Evolutionary conservation across 139 green algal genomes (phyloP).

Genomic region (Bryopsis sp.): DNA sequence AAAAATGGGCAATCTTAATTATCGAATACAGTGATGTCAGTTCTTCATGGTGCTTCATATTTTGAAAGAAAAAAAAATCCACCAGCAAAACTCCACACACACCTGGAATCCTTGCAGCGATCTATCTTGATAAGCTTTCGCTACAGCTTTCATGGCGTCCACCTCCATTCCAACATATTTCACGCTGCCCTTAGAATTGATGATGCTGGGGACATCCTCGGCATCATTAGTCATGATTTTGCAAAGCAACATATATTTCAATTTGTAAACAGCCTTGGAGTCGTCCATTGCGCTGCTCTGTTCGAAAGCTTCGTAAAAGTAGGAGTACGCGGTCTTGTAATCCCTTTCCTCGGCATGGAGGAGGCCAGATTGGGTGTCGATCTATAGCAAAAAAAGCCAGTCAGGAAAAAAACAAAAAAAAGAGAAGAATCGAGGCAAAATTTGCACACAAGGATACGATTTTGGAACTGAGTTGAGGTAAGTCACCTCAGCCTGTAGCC

Average conservation of each 20-base stretch:
- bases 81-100: not conserved
- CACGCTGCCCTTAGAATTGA: slow-evolving; percentile 83
- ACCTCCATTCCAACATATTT: slow-evolving; percentile 83
- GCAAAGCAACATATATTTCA: slow-evolving; percentile 99
- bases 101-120: slow-evolving; percentile 75
- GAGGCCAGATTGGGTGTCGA: slow-evolving; percentile 84
- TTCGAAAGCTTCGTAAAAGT: slow-evolving; percentile 99
- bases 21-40: too few relatives aligned
- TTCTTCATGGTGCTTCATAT: not conserved
- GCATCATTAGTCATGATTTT: slow-evolving; percentile 60
- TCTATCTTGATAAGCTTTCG: slow-evolving; percentile 74
- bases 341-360: slow-evolving; percentile 97
- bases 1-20: too few relatives aligned
- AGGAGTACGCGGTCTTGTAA: slow-evolving; percentile 97
- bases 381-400: slow-evolving; percentile 36
- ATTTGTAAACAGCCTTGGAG: slow-evolving; percentile 55
- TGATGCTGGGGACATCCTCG: slow-evolving; percentile 72
- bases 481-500: slow-evolving; percentile 69
- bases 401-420: not conserved
- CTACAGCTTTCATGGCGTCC: slow-evolving; percentile 86
- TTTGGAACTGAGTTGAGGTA: not conserved
- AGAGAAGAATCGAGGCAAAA: not conserved
- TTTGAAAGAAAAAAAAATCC: not conserved
- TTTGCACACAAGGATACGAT: slow-evolving; percentile 3
- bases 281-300: slow-evolving; percentile 67